Conservation (phyloP, 1,284 basidiomycete genomes). For the Tylopilus sp. region DNA sequence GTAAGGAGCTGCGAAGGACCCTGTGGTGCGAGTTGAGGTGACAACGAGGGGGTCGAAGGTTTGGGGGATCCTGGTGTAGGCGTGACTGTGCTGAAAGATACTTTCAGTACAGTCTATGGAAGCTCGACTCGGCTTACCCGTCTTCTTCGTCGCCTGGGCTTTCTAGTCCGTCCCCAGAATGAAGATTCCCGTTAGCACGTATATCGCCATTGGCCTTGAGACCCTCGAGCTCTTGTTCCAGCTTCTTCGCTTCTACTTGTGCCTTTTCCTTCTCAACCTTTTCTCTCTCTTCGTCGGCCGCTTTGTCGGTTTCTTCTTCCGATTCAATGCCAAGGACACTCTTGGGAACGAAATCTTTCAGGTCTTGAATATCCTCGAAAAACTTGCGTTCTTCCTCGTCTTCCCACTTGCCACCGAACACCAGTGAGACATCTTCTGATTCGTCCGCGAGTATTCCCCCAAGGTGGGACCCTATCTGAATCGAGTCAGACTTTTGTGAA, state of each 20-base stretch:
- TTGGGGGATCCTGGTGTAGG: conserved; percentile 69
- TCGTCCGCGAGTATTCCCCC: conserved; percentile 45
- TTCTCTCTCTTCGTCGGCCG: conserved; percentile 47
- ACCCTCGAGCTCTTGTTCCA: conserved; percentile 68
- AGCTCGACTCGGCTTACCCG: conserved; percentile 42
- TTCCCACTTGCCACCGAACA: conserved; percentile 88
- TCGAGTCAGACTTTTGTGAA: conserved; percentile 76
- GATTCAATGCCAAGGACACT: conserved; percentile 83
- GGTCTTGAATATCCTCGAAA: conserved; percentile 91
- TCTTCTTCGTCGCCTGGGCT: conserved; percentile 45
- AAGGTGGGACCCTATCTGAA: conserved; percentile 64
- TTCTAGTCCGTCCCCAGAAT: conserved; percentile 19
- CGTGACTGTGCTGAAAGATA: conserved; percentile 42
- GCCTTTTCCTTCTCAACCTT: conserved; percentile 47
- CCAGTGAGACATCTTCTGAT: conserved; percentile 54
- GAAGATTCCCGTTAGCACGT: conserved; percentile 20
- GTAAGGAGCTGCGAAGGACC: conserved; percentile 93
- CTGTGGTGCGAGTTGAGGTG: conserved; percentile 71
- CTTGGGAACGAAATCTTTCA: conserved; percentile 89
- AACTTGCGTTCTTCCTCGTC: conserved; percentile 96
- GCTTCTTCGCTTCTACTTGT: conserved; percentile 62
- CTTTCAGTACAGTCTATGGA: conserved; percentile 3
- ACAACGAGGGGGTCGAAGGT: conserved; percentile 55
- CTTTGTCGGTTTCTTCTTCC: conserved; percentile 41
- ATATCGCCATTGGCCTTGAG: conserved; percentile 41